Evolutionary conservation across 192 early-diverging fungal genomes (phyloP), one percentile per base, ranked within the genome.

Genomic region (Spizellomyces sp.): DNA sequence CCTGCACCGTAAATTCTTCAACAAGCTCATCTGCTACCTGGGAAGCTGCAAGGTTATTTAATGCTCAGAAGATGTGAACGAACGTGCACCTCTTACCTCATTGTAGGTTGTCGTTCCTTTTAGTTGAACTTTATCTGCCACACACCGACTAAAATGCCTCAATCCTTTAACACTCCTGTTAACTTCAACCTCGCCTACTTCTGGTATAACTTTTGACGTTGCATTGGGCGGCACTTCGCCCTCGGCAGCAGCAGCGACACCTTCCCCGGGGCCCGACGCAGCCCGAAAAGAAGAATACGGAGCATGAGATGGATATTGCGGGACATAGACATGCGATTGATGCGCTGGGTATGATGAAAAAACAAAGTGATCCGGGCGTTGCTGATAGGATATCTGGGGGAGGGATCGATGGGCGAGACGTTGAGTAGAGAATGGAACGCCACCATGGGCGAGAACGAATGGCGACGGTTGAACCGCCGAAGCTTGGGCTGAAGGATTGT

Each of bases 51-150:
- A n/a, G 17, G 17, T 12, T 54, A 54, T 19, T 2, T 2, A 54
- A n/a, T 54, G 17, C 12, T n/a, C 14, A 19, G 4, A 12, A 54
- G 50, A 54, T 54, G 14, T 19, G 17, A 12, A 54, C 12, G 1
- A 54, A 4, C 2, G 50, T 54, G 59, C 21, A 0, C 27, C n/a
- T 48, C 60, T 58, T 76, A 82, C 81, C 71, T 86, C 86, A 66
- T 90, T 86, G 65, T 89, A 89, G 7, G 86, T 88, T 10, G 89
- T 89, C 9, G 77, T 62, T 8, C 82, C 81, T 76, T 86, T 86
- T 45, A 76, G 62, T 56, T 82, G 75, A 36, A 90, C 89, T 68
- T 81, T 85, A 57, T 86, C 87, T 59, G 87, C 88, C 19, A 90
- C 86, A 58, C 80, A 80, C 52, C 80, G 76, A 44, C 87, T 87